A percentile compares a stretch with the other conserved stretches of the same genome.
These are phyloP conservation scores for Beauveria sp. DNA, from an alignment of 2,329 filamentous ascomycete genomes.

Conservation along the genomic window DNA sequence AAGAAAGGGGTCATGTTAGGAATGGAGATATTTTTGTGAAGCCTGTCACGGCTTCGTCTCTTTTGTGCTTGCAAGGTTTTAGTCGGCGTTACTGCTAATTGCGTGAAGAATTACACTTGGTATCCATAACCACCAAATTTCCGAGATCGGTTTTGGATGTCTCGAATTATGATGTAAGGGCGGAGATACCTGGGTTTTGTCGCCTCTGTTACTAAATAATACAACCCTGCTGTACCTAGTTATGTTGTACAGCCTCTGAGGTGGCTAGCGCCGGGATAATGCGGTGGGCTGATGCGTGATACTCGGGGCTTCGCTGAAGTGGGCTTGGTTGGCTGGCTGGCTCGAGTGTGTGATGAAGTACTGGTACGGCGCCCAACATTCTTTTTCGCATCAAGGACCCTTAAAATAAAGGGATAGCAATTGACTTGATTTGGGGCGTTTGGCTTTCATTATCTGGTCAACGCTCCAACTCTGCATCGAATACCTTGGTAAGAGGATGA, in stretches of 20 bases:
- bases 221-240: no score
- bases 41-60: neutral
- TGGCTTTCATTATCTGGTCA: no score
- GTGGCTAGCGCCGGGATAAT: neutral
- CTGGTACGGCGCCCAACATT: no score
- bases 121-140: no score
- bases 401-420: neutral
- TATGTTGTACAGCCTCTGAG: neutral
- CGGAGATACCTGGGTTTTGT: no score
- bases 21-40: neutral
- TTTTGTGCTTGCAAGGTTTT: neutral
- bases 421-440: neutral
- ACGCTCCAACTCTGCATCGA: no score
- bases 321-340: neutral
- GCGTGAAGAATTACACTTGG: no score
- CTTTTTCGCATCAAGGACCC: no score
- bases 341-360: no score
- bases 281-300: neutral
- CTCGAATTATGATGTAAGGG: no score
- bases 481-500: neutral
- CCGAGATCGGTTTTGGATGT: no score
- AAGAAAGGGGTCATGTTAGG: neutral
- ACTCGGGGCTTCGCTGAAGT: neutral
- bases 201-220: no score
- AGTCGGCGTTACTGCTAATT: neutral